These are phyloP conservation scores for Leccinum rimulosum DNA, from an alignment of 768 basidiomycete genomes.

Conservation along the genomic window DNA sequence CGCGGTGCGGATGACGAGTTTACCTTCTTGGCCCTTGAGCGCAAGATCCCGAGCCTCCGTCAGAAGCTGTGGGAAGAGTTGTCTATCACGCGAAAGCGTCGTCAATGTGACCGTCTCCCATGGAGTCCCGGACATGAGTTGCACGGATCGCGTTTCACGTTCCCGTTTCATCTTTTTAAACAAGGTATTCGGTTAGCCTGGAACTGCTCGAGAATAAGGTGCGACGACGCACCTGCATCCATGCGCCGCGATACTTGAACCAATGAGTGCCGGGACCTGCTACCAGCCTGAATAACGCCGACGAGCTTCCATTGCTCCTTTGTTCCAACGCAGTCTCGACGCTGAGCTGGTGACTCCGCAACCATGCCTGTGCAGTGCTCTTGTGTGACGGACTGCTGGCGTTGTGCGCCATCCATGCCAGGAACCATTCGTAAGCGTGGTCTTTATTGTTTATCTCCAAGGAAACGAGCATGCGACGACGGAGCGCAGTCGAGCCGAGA, in stretches of 20 bases:
- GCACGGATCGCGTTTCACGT: conserved; percentile 89
- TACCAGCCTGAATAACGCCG: conserved; percentile 88
- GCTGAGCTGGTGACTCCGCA: conserved; percentile 87
- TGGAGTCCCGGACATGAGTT: conserved; percentile 85
- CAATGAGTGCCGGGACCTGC: conserved; percentile 95
- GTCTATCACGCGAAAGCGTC: conserved; percentile 83
- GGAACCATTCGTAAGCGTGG: conserved; percentile 93
- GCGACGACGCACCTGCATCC: conserved; percentile 78
- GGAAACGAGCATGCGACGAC: conserved; percentile 87
- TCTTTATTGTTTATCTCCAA: conserved; percentile 97
- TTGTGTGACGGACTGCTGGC: conserved; percentile 35
- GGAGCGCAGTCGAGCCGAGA: conserved; percentile 71
- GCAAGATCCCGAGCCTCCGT: conserved; percentile 89
- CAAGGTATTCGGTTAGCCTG: neutral
- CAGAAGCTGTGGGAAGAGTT: conserved; percentile 76
- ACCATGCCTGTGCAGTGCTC: conserved; percentile 38
- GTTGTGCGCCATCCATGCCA: conserved; percentile 90
- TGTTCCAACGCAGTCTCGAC: conserved; percentile 92
- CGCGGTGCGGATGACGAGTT: conserved; percentile 93
- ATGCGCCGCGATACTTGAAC: conserved; percentile 85
- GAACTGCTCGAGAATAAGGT: neutral
- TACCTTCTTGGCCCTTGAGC: conserved; percentile 83
- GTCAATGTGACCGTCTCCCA: conserved; percentile 98
- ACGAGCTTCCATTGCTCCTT: conserved; percentile 86
- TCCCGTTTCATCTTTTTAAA: conserved; percentile 80